Base-by-base conservation (phyloP, 2,329 filamentous ascomycete species). In the Botrytis medusae region DNA sequence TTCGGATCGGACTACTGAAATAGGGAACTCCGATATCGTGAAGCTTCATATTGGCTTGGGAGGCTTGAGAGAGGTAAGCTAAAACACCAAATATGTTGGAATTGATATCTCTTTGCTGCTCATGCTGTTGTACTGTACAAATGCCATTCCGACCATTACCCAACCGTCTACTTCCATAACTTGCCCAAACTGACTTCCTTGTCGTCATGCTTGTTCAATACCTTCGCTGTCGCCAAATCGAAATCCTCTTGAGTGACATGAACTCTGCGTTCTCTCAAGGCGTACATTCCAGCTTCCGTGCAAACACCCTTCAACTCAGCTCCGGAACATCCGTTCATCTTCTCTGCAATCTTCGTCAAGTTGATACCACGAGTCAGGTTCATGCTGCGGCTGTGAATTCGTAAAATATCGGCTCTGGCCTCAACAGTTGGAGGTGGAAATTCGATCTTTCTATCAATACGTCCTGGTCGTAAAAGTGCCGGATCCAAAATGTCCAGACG, bases 191-290 rank as follows among this genome's bases (percentile, higher is more conserved):
- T 94, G 79, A 94, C 93, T 83, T 97, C 95, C 89, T 98, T 98
- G 84, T 99, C 96, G 81, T 98, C 96, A 83, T 98, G 96, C 88
- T 98, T 98, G 90, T 99, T 98, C 82, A 99, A 89, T 75, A 99
- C 95, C 92, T 99, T 99, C 82, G 96, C 96, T 10, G 96, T 99
- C 48, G 96, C 96, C 76, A 99, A 88, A 83, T 99, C 96, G 83
- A 99, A 99, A 84, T 99, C 96, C 84, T 99, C 96, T 83, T 99
- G 96, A 54, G 96, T 99, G 77, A 99, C 96, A 83, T 99, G 96
- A 74, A 99, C 95, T 84, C 96, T 91, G 81, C 96, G 88, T 86
- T 99, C 96, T 79, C 96, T 91, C 77, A 99, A 87, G 22, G 96
- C 96, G 82, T 96, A 99, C 96, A 99, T 99, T 80, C 96, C 96